Evolutionary conservation across 345 rosid species (phyloP).

Genomic region (Salix brachista): DNA sequence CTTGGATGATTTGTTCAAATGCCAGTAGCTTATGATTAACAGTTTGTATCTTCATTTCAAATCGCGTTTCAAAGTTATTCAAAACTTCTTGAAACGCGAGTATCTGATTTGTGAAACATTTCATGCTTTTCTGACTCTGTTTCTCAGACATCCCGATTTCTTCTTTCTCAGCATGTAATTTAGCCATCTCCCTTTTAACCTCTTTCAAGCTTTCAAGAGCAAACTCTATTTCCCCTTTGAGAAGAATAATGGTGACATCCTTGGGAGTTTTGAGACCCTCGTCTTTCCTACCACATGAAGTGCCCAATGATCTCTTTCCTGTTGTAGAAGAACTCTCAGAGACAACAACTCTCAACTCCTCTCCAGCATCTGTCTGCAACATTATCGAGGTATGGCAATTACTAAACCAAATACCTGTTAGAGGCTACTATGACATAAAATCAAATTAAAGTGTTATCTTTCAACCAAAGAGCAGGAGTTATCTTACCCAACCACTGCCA

Average conservation of each 20-base stretch:
- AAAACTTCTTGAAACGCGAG: conserved; percentile 48
- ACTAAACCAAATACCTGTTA: conserved; percentile 18
- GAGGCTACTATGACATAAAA: conserved; percentile 18
- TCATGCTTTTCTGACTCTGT: conserved; percentile 45
- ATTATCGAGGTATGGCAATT: conserved; percentile 18
- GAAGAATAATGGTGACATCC: conserved; percentile 54
- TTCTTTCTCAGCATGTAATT: conserved; percentile 56
- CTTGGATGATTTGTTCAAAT: conserved; percentile 37
- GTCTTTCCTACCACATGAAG: conserved; percentile 21
- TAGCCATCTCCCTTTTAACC: conserved; percentile 63
- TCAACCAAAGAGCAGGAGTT: conserved; percentile 19
- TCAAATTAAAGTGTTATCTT: conserved; percentile 4
- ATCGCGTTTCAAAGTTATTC: conserved; percentile 46
- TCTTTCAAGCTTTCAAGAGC: conserved; percentile 71
- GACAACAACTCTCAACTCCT: conserved; percentile 29
- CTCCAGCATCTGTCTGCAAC: conserved; percentile 45
- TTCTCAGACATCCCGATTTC: conserved; percentile 50
- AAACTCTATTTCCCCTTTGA: conserved; percentile 70
- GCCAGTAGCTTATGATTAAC: conserved; percentile 45
- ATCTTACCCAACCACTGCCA: conserved; percentile 53
- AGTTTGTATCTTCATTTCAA: conserved; percentile 39
- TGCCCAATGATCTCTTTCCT: conserved; percentile 11
- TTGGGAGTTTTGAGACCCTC: conserved; percentile 21
- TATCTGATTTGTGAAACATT: conserved; percentile 40
- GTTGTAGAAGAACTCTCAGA: conserved; percentile 29